These are phyloP conservation scores for Penicillium coffeae DNA, from an alignment of 495 filamentous ascomycete genomes.

Conservation along the genomic window DNA sequence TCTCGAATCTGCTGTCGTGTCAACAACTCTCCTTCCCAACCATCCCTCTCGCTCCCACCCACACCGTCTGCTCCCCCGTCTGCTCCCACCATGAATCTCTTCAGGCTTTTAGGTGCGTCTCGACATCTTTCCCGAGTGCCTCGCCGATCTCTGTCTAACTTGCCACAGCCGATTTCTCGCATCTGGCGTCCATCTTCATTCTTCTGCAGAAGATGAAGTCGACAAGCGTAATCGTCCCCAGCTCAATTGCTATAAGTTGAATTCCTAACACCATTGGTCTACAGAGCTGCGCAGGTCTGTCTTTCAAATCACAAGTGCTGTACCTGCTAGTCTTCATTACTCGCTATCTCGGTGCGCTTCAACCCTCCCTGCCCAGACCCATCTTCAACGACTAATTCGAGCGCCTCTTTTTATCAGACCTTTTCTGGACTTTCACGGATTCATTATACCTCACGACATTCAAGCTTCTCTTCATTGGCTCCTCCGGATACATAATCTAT, in stretches of 20 bases:
- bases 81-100: constrained; percentile 70
- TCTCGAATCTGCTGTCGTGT: constrained; percentile 25
- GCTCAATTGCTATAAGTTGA: background rate
- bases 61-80: no score
- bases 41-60: background rate
- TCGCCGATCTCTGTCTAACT: background rate
- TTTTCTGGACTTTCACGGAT: constrained; percentile 78
- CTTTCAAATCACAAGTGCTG: constrained; percentile 94
- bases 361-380: background rate
- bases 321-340: constrained; percentile 92
- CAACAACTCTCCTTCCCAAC: constrained; percentile 20
- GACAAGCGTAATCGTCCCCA: constrained; percentile 63
- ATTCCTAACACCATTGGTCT: constrained; percentile 3
- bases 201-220: constrained; percentile 92
- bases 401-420: constrained; percentile 48
- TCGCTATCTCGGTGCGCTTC: constrained; percentile 73
- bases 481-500: constrained; percentile 90
- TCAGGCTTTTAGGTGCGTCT: constrained; percentile 72
- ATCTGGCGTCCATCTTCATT: constrained; percentile 90
- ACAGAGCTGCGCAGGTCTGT: constrained; percentile 94
- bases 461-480: constrained; percentile 89
- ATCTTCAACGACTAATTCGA: constrained; percentile 1
- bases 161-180: constrained; percentile 79
- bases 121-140: no score
- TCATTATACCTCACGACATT: constrained; percentile 88